These are phyloP conservation scores for Beauveria sp. DNA, from an alignment of 2,329 filamentous ascomycete species.

Conservation along the genomic window DNA sequence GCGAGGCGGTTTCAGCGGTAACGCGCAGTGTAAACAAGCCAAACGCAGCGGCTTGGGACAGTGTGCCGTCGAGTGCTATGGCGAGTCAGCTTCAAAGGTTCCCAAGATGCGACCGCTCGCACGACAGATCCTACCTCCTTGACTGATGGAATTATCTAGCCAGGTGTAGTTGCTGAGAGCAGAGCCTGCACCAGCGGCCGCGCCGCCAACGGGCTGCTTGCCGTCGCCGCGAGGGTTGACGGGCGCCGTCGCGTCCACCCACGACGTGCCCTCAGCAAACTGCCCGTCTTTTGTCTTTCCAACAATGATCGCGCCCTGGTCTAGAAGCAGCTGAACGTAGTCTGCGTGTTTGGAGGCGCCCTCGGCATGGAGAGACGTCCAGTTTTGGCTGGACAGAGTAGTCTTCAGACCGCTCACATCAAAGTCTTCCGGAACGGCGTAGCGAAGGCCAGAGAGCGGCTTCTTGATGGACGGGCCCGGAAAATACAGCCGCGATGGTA, in stretches of 20 bases:
- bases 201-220: constrained; percentile 29
- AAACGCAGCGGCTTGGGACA: constrained; percentile 16
- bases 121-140: constrained; percentile 25
- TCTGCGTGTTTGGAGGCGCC: constrained; percentile 36
- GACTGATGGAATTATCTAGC: constrained; percentile 29
- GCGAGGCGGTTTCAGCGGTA: constrained; percentile 13
- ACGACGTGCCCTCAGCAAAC: constrained; percentile 37
- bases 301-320: constrained; percentile 49
- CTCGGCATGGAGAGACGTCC: constrained; percentile 42
- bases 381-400: constrained; percentile 50
- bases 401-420: constrained; percentile 43
- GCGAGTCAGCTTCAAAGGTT: constrained; percentile 16
- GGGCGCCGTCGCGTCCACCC: constrained; percentile 31
- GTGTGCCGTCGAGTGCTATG: constrained; percentile 16
- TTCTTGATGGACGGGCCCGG: constrained; percentile 20
- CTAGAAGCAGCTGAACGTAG: constrained; percentile 47
- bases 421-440: constrained; percentile 28
- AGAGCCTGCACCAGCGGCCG: constrained; percentile 31
- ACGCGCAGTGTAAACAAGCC: constrained; percentile 25
- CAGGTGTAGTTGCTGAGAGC: constrained; percentile 34
- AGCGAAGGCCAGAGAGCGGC: constrained; percentile 30
- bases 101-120: not conserved
- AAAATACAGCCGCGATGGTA: constrained; percentile 31
- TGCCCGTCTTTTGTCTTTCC: constrained; percentile 46
- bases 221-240: constrained; percentile 41